Evolutionary conservation across 129 eudicot species (phyloP).

Genomic region (Chrysanthemum seticuspe): DNA sequence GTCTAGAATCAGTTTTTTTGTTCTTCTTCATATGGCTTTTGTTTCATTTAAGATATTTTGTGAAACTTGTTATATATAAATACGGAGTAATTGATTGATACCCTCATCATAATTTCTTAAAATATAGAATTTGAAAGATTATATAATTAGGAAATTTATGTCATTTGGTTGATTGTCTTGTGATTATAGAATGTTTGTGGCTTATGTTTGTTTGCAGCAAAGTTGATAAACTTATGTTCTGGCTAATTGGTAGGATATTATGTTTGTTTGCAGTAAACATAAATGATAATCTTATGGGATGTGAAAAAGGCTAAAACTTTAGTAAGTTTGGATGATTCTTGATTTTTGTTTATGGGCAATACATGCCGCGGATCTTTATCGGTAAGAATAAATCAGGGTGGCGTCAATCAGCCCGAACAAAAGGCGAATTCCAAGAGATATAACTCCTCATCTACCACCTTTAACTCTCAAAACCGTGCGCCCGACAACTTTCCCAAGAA

Average conservation of each 20-base stretch:
- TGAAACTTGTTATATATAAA: not conserved
- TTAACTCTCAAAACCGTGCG: conserved; percentile 36
- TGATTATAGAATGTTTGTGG: conserved; percentile 3
- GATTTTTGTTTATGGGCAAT: conserved; percentile 91
- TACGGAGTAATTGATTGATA: not conserved
- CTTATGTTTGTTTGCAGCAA: not conserved
- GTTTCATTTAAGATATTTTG: too few species aligned
- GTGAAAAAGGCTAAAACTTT: conserved; percentile 27
- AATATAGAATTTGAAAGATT: not conserved
- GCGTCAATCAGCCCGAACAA: conserved; percentile 59
- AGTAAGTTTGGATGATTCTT: conserved; percentile 19
- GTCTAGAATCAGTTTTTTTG: too few species aligned
- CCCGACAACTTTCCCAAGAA: conserved; percentile 42
- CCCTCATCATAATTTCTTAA: not conserved
- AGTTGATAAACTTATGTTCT: not conserved
- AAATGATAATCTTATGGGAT: conserved; percentile 23
- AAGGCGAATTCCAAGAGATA: conserved; percentile 41
- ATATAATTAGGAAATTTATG: not conserved
- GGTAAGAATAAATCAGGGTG: conserved; percentile 54
- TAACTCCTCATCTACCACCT: conserved; percentile 41
- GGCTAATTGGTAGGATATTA: conserved; percentile 16
- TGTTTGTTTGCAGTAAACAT: conserved; percentile 22
- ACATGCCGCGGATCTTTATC: conserved; percentile 90
- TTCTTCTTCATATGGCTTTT: too few species aligned
- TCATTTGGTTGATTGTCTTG: not conserved